Evolutionary conservation across 164 flowering plant species (phyloP), one percentile per base, ranked within the genome.

Genomic region (Umbilicus rupestris): DNA sequence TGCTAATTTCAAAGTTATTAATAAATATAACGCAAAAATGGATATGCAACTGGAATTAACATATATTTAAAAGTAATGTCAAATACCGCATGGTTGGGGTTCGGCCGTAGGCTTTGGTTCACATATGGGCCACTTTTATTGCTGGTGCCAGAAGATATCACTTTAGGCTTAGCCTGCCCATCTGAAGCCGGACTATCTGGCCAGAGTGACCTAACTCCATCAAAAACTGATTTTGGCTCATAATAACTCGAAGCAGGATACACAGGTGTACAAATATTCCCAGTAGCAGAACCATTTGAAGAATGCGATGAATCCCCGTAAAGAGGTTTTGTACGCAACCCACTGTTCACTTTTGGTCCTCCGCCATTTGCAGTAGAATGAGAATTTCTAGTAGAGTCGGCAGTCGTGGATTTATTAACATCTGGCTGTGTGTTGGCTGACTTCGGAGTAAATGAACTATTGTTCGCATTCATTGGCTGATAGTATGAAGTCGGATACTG

Each of bases 401-500:
- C 70, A 64, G 83, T 71, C 14, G 63, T 71, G 31, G 87, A 73
- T 7, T 82, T 74, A 11, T 85, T 68, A 72, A 76, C 75, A 17
- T 86, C 87, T 0, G 70, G 78, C 59, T 79, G 78, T 0, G 80
- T 9, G 52, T 77, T 58, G 59, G 72, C 68, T 30, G 77, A 75
- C 59, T 47, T 77, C 7, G 85, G 69, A 6, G 74, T 62, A 68
- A 63, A 82, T 0, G 78, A 76, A 6, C 77, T 83, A 75, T 66
- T 78, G 30, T 78, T 71, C 26, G 85, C 79, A 44, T 75, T 77
- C 42, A 79, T 66, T 1, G 85, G 81, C 72, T 79, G 87, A 70
- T 81, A 86, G 70, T 81, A 90, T 19, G 79, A 81, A 19, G 78
- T 31, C 10, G 87, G 86, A 71, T 88, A 90, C 70, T 87, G 96